These are phyloP conservation scores for Zygosaccharomyces gambellarensis DNA, from an alignment of 805 yeast genomes.

Conservation along the genomic window DNA sequence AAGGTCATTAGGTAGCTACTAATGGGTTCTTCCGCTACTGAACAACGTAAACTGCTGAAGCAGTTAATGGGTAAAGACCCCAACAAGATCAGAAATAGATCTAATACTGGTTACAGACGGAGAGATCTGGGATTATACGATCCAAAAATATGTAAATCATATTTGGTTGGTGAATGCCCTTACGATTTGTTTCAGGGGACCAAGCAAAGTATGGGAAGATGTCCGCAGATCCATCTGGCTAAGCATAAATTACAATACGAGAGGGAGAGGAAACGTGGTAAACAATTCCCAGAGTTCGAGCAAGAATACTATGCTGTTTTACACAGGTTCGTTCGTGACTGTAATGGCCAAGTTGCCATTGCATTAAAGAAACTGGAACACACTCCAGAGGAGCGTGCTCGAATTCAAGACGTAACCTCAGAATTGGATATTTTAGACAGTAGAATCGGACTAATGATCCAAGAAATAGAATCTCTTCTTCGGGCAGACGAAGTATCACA, in stretches of 20 bases:
- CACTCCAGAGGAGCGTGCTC: constrained; percentile 68
- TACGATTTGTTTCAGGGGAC: constrained; percentile 78
- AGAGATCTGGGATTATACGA: constrained; percentile 41
- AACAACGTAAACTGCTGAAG: constrained; percentile 69
- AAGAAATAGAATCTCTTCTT: constrained; percentile 56
- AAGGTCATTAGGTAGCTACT: not conserved
- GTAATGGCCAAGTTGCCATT: constrained; percentile 57
- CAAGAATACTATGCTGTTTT: constrained; percentile 43
- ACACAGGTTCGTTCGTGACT: constrained; percentile 56
- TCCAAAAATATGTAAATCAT: constrained; percentile 69
- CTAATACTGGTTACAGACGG: constrained; percentile 35
- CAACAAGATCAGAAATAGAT: constrained; percentile 21
- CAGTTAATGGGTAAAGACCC: constrained; percentile 57
- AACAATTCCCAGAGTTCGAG: constrained; percentile 43
- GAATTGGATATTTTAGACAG: constrained; percentile 60
- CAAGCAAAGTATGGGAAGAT: constrained; percentile 74
- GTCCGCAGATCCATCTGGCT: constrained; percentile 71
- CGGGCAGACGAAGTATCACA: constrained; percentile 47
- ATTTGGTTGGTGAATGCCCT: constrained; percentile 81
- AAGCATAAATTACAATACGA: constrained; percentile 70
- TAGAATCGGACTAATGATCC: constrained; percentile 58
- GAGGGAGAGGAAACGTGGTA: constrained; percentile 39
- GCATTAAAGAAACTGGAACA: constrained; percentile 59
- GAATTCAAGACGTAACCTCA: constrained; percentile 48
- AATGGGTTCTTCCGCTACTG: constrained; percentile 52